Base-by-base conservation (phyloP, 208 protist species). In the Naegleria lovaniensis region DNA sequence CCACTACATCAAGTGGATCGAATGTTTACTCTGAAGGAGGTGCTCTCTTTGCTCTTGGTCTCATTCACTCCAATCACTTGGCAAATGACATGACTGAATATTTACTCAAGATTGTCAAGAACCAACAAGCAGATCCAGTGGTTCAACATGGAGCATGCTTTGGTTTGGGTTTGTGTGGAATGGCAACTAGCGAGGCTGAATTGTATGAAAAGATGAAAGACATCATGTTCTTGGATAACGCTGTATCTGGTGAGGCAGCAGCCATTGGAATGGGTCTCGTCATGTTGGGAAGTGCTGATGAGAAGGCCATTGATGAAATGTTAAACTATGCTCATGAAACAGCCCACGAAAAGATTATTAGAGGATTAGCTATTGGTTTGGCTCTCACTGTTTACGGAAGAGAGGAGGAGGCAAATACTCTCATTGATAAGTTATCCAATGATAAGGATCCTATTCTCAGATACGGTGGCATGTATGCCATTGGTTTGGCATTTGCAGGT, bases 341-440 rank as follows among this genome's bases (percentile, higher is more conserved):
- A 55, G 95, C 99, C 93, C 99, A 99, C 93, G 99, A 99, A 94
- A 99, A 99, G 95, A 99, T 99, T 85, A 99, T 99, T 91, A 97
- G 99, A 48, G 98, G 98, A 38, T 92, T 98, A 11, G 96, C 96
- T 41, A 96, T 99, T 93, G 98, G 97, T 48, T 92, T 99, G 48
- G 97, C 98, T 29, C 92, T 99, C 15, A 97, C 98, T 86, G 96
- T 98, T 93, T 98, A 99, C 90, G 98, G 98, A 38, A 95, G 96
- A 43, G 98, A 99, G 92, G 97, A 98, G 90, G 95, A 96, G 91
- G 97, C 98, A 29, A 96, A 99, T 83, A 93, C 86, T 2, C 51
- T 99, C 5, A 98, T 98, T n/a, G 96, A 98, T 85, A 95, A 97
- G 92, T 93, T 99, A 22, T 92, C 97, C 13, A 93, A 93, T 15